Percentiles rank a stretch among this genome's conserved stretches.
Conservation (phyloP, 2,329 filamentous ascomycete species). For the Endocalyx cinctus region DNA sequence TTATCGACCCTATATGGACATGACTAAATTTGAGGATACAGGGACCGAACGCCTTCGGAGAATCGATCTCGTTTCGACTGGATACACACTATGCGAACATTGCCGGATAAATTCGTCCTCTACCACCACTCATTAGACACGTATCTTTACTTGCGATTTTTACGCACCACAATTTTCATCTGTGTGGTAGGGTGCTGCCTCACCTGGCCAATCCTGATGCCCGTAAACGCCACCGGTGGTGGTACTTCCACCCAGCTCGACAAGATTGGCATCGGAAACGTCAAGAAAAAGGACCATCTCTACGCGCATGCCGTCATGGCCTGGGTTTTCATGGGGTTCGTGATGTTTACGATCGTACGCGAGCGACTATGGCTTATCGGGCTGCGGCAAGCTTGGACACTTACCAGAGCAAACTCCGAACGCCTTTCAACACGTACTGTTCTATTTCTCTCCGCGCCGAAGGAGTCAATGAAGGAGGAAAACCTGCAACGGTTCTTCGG, state of each 20-base stretch:
- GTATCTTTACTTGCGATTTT: slow-evolving; percentile 81
- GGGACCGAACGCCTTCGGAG: slow-evolving; percentile 22
- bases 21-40: slow-evolving; percentile 3
- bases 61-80: slow-evolving; percentile 20
- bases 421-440: slow-evolving; percentile 88
- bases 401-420: slow-evolving; percentile 76
- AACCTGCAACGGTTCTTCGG: slow-evolving; percentile 76
- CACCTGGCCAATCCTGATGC: slow-evolving; percentile 81
- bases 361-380: slow-evolving; percentile 94
- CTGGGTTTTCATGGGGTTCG: slow-evolving; percentile 80
- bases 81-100: slow-evolving; percentile 32
- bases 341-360: slow-evolving; percentile 84
- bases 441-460: slow-evolving; percentile 83
- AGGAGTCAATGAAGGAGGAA: slow-evolving; percentile 67
- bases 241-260: slow-evolving; percentile 61
- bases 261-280: slow-evolving; percentile 51
- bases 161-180: slow-evolving; percentile 71
- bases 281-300: slow-evolving; percentile 57
- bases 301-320: slow-evolving; percentile 79
- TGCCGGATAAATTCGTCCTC: slow-evolving; percentile 72
- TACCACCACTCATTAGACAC: slow-evolving; percentile 86
- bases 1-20: neutral
- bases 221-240: slow-evolving; percentile 79
- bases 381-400: slow-evolving; percentile 86
- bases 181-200: slow-evolving; percentile 76